Percentiles rank a stretch among this genome's conserved stretches.
phyloP scores from a whole-genome alignment of 768 basidiomycete species.

The Hericium coralloides region DNA sequence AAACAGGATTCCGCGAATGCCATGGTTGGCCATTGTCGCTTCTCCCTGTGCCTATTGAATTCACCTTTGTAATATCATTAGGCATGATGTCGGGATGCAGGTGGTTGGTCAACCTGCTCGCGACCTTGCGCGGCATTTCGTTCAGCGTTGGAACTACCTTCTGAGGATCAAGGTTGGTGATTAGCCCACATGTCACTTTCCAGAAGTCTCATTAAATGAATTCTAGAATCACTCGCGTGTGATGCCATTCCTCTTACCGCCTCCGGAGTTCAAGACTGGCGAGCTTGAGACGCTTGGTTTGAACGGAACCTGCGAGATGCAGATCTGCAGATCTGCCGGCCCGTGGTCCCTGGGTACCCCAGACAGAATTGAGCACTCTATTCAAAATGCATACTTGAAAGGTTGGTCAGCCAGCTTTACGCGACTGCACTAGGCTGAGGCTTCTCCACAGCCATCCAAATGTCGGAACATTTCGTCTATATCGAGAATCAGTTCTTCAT shows the following conservation, averaged over 20 bases:
- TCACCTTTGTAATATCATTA: slow-evolving; percentile 19
- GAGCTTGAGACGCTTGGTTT: slow-evolving; percentile 76
- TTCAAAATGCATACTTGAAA: slow-evolving; percentile 91
- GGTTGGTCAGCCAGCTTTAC: slow-evolving; percentile 30
- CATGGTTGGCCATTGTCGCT: slow-evolving; percentile 55
- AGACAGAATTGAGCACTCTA: slow-evolving; percentile 78
- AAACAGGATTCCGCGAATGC: slow-evolving; percentile 84
- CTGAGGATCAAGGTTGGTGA: slow-evolving; percentile 58
- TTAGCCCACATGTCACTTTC: background rate
- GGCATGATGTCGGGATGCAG: slow-evolving; percentile 97
- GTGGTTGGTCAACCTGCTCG: slow-evolving; percentile 94
- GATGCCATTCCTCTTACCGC: slow-evolving; percentile 92
- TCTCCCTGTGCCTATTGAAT: background rate
- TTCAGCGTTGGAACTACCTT: slow-evolving; percentile 56
- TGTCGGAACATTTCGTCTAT: slow-evolving; percentile 96
- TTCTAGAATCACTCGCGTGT: slow-evolving; percentile 76
- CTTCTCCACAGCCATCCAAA: slow-evolving; percentile 59
- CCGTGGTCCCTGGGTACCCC: slow-evolving; percentile 95
- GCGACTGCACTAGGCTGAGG: background rate
- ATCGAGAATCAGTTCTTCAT: slow-evolving; percentile 96
- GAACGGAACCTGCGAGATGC: slow-evolving; percentile 94
- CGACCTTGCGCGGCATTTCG: slow-evolving; percentile 90
- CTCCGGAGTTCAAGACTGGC: slow-evolving; percentile 80
- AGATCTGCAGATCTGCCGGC: slow-evolving; percentile 91
- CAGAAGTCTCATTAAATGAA: background rate